These are phyloP conservation scores for Aethionema arabicum DNA, from an alignment of 345 rosid genomes.

Conservation along the genomic window DNA sequence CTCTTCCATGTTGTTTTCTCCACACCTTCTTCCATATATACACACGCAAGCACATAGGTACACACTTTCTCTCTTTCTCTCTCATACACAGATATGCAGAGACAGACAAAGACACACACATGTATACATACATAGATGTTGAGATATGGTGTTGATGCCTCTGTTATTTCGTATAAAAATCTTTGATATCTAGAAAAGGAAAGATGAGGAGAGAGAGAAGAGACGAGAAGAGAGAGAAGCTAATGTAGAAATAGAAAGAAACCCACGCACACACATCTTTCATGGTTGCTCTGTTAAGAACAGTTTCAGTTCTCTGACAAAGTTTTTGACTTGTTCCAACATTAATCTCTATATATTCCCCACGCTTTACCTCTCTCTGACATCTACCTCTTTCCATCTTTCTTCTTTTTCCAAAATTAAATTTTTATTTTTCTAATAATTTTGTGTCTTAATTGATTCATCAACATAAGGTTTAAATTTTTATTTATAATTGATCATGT, in stretches of 20 bases:
- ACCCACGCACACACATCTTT: constrained; percentile 31
- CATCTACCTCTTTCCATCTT: constrained; percentile 3
- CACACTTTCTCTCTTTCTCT: no score
- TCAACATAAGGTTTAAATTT: no score
- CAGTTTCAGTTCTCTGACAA: constrained; percentile 35
- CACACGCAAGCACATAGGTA: neutral
- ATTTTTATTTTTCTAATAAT: neutral
- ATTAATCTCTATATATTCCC: constrained; percentile 20
- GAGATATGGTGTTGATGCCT: neutral
- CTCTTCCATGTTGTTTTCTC: constrained; percentile 4
- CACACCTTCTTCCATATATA: constrained; percentile 20
- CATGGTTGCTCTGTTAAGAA: constrained; percentile 32
- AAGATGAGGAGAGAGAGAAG: constrained; percentile 16
- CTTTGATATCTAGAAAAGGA: constrained; percentile 21
- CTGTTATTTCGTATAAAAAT: neutral
- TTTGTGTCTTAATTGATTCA: no score
- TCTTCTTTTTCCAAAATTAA: neutral
- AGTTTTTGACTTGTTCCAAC: constrained; percentile 31
- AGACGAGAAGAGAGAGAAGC: neutral
- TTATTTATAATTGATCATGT: no score
- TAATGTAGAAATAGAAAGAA: neutral
- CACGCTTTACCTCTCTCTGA: constrained; percentile 22
- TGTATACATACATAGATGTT: neutral
- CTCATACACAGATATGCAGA: no score
- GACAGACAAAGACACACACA: no score